Conservation (phyloP, 768 basidiomycete genomes). For the Tulasnella sp. region DNA sequence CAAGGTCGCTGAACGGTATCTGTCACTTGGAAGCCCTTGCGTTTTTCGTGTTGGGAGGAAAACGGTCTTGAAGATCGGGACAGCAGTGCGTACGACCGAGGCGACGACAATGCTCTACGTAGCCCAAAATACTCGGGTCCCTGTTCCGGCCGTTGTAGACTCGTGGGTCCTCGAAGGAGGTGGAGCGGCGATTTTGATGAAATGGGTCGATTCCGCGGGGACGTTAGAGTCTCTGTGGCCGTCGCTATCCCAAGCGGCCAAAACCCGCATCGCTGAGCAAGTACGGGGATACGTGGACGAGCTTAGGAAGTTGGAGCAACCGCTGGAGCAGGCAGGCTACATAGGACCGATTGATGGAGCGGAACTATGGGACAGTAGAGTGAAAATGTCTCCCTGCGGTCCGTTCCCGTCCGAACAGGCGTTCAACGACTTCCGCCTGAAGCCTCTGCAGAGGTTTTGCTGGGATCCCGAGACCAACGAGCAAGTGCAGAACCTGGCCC, state of each 20-base stretch:
- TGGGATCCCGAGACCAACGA: no score
- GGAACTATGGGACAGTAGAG: not conserved
- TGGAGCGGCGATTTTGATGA: not conserved
- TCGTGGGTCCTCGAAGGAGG: not conserved
- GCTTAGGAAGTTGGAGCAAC: not conserved
- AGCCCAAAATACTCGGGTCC: not conserved
- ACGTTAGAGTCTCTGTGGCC: not conserved
- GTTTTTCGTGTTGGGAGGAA: not conserved
- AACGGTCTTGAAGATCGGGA: not conserved
- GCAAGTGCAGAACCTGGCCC: no score
- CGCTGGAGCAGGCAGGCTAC: not conserved
- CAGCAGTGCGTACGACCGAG: not conserved
- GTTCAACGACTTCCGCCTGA: not conserved
- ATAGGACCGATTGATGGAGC: not conserved
- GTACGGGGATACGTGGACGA: not conserved
- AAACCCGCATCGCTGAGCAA: not conserved
- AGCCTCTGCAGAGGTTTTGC: not conserved
- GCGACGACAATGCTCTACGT: not conserved
- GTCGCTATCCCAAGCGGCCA: not conserved
- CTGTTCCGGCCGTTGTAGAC: not conserved
- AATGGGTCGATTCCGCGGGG: not conserved
- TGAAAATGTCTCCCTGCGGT: not conserved
- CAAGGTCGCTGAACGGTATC: no score
- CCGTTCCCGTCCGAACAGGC: not conserved
- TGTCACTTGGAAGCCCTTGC: not conserved